These are phyloP conservation scores for Suhomyces emberorum DNA, from an alignment of 805 yeast genomes.

Conservation along the genomic window DNA sequence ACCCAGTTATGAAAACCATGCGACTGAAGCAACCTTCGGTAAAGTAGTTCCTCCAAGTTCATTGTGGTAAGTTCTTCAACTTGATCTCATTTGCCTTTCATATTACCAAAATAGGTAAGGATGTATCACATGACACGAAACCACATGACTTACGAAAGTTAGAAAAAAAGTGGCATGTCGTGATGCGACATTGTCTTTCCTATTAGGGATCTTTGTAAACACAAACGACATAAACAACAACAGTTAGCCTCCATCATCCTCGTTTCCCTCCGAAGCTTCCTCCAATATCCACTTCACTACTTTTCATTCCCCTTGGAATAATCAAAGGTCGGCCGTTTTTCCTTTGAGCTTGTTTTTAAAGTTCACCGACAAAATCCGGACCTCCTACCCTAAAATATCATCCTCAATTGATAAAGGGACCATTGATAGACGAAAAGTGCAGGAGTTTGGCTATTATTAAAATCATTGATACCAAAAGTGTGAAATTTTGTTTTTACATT, in stretches of 20 bases:
- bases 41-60: conserved; percentile 46
- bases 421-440: no score
- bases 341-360: no score
- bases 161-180: background rate
- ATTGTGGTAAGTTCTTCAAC: no score
- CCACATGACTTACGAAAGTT: background rate
- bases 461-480: no score
- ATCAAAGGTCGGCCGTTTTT: no score
- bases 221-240: background rate
- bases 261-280: background rate
- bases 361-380: no score
- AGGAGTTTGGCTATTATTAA: no score
- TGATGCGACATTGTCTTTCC: conserved; percentile 1
- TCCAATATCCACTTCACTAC: background rate
- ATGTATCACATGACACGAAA: background rate
- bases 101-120: background rate
- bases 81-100: no score
- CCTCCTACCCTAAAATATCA: no score
- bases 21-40: conserved; percentile 49
- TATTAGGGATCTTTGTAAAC: background rate
- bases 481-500: no score
- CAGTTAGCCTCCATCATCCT: background rate
- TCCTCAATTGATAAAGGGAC: no score
- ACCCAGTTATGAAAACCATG: conserved; percentile 63
- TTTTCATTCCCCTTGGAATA: no score